Percentiles rank a stretch among this genome's conserved stretches.
These are phyloP conservation scores for Salix caprea DNA, from an alignment of 345 rosid genomes.

Conservation along the genomic window DNA sequence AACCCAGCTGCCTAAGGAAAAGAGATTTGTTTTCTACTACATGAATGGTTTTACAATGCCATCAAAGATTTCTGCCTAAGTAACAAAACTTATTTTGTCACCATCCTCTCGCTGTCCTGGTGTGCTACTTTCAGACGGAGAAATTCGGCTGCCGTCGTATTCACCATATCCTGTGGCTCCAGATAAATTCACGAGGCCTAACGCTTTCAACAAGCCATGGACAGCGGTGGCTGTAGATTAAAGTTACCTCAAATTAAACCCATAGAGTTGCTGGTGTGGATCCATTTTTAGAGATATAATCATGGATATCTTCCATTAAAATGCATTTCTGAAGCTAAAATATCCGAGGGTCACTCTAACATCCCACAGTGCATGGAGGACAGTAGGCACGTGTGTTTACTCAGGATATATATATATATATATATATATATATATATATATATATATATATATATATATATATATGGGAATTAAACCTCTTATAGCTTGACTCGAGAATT, in stretches of 20 bases:
- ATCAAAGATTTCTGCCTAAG: neutral
- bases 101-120: neutral
- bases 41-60: neutral
- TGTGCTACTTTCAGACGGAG: neutral
- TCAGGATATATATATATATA: too few relatives aligned
- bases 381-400: neutral
- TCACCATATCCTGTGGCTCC: neutral
- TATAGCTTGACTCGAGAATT: too few relatives aligned
- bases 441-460: too few relatives aligned
- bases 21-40: neutral
- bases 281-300: neutral
- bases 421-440: too few relatives aligned
- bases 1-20: neutral
- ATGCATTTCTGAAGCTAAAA: neutral
- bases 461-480: too few relatives aligned
- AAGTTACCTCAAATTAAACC: neutral
- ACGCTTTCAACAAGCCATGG: neutral
- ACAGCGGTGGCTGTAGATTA: neutral
- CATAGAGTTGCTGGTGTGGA: neutral
- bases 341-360: neutral
- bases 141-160: neutral
- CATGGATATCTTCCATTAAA: neutral
- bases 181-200: neutral
- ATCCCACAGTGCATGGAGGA: neutral
- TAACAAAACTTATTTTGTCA: neutral